Conservation (phyloP, 257 asterid species). For the Apocynum venetum region DNA sequence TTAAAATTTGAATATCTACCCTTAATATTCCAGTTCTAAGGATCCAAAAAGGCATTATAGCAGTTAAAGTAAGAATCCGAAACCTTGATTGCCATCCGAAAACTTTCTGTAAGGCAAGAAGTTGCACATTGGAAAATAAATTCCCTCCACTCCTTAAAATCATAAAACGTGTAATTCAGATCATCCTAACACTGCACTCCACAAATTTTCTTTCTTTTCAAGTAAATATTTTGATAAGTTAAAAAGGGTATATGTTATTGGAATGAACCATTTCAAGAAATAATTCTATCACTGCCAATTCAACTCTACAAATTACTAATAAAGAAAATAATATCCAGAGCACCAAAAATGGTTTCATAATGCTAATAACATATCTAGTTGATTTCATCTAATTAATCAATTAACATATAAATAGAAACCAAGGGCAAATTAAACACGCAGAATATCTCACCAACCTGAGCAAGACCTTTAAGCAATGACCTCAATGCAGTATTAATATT, state of each 20-base stretch:
- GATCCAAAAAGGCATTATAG: not conserved
- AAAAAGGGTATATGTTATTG: not conserved
- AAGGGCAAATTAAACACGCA: not conserved
- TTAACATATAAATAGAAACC: not conserved
- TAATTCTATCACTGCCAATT: not conserved
- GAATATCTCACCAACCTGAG: slow-evolving; percentile 52
- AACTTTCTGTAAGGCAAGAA: not conserved
- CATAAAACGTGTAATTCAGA: not conserved
- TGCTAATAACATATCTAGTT: too few relatives aligned
- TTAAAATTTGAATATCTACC: not conserved
- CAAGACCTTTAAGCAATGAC: slow-evolving; percentile 89
- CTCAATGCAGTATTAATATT: slow-evolving; percentile 92
- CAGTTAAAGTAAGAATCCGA: not conserved
- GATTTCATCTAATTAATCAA: not conserved
- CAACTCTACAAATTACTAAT: not conserved
- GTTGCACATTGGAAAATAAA: not conserved
- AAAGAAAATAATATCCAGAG: not conserved
- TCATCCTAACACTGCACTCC: not conserved
- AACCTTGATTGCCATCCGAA: not conserved
- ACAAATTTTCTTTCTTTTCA: not conserved
- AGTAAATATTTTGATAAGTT: not conserved
- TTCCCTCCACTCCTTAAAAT: not conserved
- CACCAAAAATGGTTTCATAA: not conserved
- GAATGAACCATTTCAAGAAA: not conserved
- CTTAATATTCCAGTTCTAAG: not conserved